Base-by-base conservation (phyloP, 148 eudicot species). In the Salicornia ramosissima region DNA sequence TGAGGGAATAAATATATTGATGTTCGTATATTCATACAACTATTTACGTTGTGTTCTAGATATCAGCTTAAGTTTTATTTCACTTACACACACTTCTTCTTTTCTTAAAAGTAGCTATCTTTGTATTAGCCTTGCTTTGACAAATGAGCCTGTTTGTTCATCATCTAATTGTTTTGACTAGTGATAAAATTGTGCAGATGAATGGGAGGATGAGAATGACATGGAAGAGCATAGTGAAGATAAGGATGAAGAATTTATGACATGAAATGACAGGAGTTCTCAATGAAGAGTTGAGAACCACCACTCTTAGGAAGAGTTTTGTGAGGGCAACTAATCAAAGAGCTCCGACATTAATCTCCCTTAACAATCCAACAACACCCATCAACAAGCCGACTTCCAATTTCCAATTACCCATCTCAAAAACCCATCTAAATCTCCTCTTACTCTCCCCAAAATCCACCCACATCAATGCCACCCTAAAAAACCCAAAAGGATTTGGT, bases 401-500 rank as follows among this genome's bases (percentile, higher is more conserved):
- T 7, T 39, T 73, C 80, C 69, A 66, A 65, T 7, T 75, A n/a
- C 54, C 64, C 52, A 61, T 69, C 3, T 62, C 77, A 31, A 82
- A 67, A 19, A 63, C 6, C 43, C 25, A 36, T 56, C 72, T n/a
- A 28, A 68, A 39, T 42, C 66, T 33, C 58, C 61, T 52, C 1
- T 61, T 69, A 34, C 75, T 53, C 39, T 36, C 64, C 25, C 39
- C 63, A 39, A 65, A 73, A 28, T 16, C 77, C 43, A 60, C 77
- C 52, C 65, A 75, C 69, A 21, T 79, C 74, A 66, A 59, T 83
- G 91, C 96, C 67, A 85, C 94, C 18, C 45, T 86, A 6, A 90
- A 80, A 15, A 79, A 79, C 57, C 90, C 97, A 10, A 86, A 68
- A 55, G 96, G 96, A 36, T 93, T 90, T 34, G 96, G 96, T 29